Evolutionary conservation across 495 filamentous ascomycete species (phyloP), one percentile per base, ranked within the genome.

Genomic region (Aspergillus affinis): DNA sequence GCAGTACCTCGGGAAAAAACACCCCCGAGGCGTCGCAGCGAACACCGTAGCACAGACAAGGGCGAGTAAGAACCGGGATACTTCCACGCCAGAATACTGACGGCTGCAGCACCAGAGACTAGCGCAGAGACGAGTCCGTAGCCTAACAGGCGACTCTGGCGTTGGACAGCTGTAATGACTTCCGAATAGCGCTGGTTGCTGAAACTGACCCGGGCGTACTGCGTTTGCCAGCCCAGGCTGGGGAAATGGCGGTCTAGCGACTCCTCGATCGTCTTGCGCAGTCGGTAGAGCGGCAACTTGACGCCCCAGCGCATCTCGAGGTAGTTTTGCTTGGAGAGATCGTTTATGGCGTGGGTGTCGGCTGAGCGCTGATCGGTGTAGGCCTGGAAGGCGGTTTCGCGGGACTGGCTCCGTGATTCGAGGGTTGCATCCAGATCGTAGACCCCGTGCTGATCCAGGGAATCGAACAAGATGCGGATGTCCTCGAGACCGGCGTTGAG

Each of bases 181-280:
- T 95, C 89, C 2, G 87, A 90, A 69, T 99, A 99, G 29, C 90
- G 78, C 76, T 94, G 87, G 64, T 95, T 96, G 29, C 90, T 88
- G 72, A 98, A 98, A 61, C 91, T 95, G 21, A 98, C 87, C 17
- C 93, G 79, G n/a, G 86, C 84, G 67, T 98, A 98, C 77, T 97
- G 91, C 1, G 94, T 98, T 71, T 85, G 84, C 85, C 91, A 96
- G 3, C 93, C 94, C 19, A 91, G 66, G 48, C 77, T 73, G 1
- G 94, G 94, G 6, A 95, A 54, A 56, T 88, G 88, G n/a, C 84
- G 80, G 47, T 85, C 86, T 44, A 97, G 69, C n/a, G 78, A 81
- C 75, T 98, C 94, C 72, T 98, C 95, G 7, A 96, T 66, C 55
- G 73, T 85, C 73, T 98, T 98, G 60, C 94, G 82, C 1, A 92